A percentile compares a stretch with the other conserved stretches of the same genome.
phyloP scores from a whole-genome alignment of 148 eudicot species.

The Suaeda aralocaspica region DNA sequence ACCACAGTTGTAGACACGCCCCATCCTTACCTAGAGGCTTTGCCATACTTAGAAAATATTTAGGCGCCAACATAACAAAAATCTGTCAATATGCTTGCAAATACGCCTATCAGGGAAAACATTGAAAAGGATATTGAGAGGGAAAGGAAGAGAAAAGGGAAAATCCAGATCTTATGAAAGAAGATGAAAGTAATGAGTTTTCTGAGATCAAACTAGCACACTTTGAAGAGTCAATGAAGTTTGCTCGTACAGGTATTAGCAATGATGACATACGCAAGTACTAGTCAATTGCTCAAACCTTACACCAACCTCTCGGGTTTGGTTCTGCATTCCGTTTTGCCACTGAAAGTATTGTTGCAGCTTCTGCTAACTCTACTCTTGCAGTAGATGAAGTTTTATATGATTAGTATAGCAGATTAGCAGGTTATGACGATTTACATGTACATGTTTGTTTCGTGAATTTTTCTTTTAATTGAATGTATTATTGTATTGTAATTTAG shows the following conservation, averaged over 20 bases:
- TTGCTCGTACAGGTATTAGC: constrained; percentile 68
- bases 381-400: constrained; percentile 62
- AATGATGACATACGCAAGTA: constrained; percentile 69
- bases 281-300: constrained; percentile 63
- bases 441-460: neutral
- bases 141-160: constrained; percentile 64
- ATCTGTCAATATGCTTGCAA: constrained; percentile 79
- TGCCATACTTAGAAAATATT: too few species aligned
- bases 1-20: too few species aligned
- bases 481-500: too few species aligned
- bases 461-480: too few species aligned
- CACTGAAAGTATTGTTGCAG: constrained; percentile 26
- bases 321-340: constrained; percentile 60
- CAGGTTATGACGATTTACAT: too few species aligned
- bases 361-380: constrained; percentile 27
- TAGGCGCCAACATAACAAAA: constrained; percentile 79
- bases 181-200: constrained; percentile 56
- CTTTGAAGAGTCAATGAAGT: constrained; percentile 80
- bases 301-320: constrained; percentile 72
- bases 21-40: too few species aligned
- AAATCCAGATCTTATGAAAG: constrained; percentile 66
- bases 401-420: constrained; percentile 17
- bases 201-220: constrained; percentile 62
- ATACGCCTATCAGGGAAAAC: constrained; percentile 70
- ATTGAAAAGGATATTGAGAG: constrained; percentile 78